phyloP scores from a whole-genome alignment of 352 stramenopile genomes.

The Saprolegnia parasitica region DNA sequence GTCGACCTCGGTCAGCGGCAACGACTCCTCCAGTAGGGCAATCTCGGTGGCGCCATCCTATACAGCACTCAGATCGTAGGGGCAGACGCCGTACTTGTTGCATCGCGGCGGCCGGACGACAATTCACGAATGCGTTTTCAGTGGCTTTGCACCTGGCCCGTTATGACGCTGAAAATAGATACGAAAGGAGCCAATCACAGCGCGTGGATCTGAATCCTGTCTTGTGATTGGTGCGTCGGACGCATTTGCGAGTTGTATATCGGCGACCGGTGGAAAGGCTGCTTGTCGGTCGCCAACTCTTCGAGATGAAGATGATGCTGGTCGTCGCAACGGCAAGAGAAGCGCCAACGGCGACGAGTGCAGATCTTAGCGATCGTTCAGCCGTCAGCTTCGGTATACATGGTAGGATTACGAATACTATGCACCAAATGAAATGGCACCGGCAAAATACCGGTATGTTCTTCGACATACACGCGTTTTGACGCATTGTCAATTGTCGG shows the following conservation, averaged over 20 bases:
- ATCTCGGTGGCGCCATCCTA: background rate
- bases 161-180: background rate
- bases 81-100: background rate
- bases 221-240: background rate
- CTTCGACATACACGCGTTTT: too few species aligned
- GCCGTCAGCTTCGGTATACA: too few species aligned
- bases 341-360: too few species aligned
- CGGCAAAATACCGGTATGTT: too few species aligned
- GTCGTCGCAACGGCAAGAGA: too few species aligned
- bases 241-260: background rate
- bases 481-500: too few species aligned
- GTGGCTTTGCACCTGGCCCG: background rate
- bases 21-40: conserved; percentile 38
- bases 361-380: too few species aligned
- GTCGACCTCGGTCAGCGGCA: conserved; percentile 47
- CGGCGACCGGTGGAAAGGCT: too few species aligned
- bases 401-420: too few species aligned
- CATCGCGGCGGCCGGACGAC: background rate
- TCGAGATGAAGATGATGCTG: too few species aligned
- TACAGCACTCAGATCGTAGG: background rate
- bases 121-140: background rate
- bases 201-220: background rate
- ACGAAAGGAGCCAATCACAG: background rate
- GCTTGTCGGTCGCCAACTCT: too few species aligned
- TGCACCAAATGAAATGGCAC: too few species aligned